Conservation (phyloP, 2,329 filamentous ascomycete species). For the Aspergillus ochraceus region DNA sequence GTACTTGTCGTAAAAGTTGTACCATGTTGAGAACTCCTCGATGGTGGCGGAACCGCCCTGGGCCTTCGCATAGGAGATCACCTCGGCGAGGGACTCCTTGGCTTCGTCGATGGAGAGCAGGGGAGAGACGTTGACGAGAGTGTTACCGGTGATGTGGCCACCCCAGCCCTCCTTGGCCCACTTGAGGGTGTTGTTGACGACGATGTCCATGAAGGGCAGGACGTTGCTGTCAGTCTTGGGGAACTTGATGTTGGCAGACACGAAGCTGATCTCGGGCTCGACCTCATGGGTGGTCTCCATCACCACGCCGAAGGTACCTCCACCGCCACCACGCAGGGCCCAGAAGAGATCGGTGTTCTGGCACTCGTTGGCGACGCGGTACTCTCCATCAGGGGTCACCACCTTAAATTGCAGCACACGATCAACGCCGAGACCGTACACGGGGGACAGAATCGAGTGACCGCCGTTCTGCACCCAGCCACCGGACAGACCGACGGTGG, state of each 20-base stretch:
- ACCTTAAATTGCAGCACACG: constrained; percentile 52
- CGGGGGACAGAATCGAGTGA: constrained; percentile 52
- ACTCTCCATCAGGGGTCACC: constrained; percentile 49
- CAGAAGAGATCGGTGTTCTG: constrained; percentile 51
- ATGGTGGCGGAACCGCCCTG: constrained; percentile 15
- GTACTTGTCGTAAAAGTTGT: constrained; percentile 18
- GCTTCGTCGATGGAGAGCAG: constrained; percentile 15
- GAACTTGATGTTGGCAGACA: constrained; percentile 17
- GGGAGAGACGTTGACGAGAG: constrained; percentile 17
- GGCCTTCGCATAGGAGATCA: constrained; percentile 11
- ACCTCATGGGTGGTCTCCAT: constrained; percentile 16
- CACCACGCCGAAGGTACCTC: constrained; percentile 19
- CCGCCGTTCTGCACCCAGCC: constrained; percentile 53
- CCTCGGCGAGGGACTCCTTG: constrained; percentile 11
- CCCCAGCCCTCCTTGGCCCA: constrained; percentile 25
- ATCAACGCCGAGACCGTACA: constrained; percentile 49
- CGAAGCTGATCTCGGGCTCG: constrained; percentile 10
- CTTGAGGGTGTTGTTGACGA: constrained; percentile 20
- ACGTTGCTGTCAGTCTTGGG: constrained; percentile 11
- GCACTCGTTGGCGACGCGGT: constrained; percentile 45
- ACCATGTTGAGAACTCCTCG: constrained; percentile 18
- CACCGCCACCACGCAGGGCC: constrained; percentile 51
- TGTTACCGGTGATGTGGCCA: constrained; percentile 19
- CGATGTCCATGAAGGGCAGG: constrained; percentile 21
- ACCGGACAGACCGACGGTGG: constrained; percentile 52